phyloP scores from a whole-genome alignment of 2,329 filamentous ascomycete species.

The Xylariaceae sp. region DNA sequence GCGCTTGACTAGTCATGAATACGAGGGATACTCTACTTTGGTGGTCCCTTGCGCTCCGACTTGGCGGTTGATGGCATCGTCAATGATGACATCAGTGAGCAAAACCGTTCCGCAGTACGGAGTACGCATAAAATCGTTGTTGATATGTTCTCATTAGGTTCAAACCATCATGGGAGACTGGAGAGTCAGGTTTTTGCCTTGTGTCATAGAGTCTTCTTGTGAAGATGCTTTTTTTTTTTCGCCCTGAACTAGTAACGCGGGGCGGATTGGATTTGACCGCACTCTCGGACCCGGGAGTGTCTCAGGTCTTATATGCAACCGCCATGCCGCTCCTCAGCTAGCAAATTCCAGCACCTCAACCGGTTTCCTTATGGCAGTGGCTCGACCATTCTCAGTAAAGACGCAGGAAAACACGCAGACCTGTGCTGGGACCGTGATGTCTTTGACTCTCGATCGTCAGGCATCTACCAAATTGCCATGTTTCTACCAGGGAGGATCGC shows the following conservation, averaged over 20 bases:
- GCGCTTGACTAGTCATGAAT: conserved; percentile 60
- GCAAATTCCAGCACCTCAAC: conserved; percentile 57
- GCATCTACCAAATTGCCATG: conserved; percentile 54
- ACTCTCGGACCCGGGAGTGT: conserved; percentile 49
- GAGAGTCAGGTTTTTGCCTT: too few species aligned
- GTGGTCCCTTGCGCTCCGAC: conserved; percentile 57
- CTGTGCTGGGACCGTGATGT: conserved; percentile 53
- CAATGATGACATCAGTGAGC: conserved; percentile 56
- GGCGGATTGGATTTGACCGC: conserved; percentile 56
- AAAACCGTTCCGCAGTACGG: background rate
- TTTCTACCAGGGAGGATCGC: conserved; percentile 46
- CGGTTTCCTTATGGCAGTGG: conserved; percentile 41
- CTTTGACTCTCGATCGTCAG: conserved; percentile 58
- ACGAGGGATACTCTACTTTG: conserved; percentile 58
- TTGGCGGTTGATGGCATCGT: conserved; percentile 59
- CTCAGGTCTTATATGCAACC: background rate
- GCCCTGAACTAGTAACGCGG: too few species aligned
- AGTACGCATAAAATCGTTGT: conserved; percentile 1
- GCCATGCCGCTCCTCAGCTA: background rate
- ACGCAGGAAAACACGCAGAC: conserved; percentile 47
- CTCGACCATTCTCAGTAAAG: conserved; percentile 44
- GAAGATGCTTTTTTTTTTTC: too few species aligned
- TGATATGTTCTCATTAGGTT: conserved; percentile 36
- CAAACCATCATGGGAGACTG: conserved; percentile 58
- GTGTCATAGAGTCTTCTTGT: too few species aligned